Evolutionary conservation across 192 early-diverging fungal species (phyloP).

Genomic region (Backusella morwellensis): DNA sequence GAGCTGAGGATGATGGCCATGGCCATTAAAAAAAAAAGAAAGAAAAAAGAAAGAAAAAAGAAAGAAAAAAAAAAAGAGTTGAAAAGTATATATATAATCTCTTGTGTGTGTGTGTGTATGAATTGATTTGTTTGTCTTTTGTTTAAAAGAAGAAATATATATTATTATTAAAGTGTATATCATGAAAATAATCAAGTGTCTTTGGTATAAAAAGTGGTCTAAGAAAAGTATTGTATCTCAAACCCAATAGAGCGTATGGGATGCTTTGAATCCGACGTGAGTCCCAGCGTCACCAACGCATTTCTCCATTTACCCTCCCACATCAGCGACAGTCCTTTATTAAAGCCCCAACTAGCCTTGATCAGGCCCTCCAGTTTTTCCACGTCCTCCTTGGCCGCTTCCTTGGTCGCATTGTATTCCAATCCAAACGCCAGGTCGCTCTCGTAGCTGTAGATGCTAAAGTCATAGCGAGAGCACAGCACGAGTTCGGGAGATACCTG

Average conservation of each 20-base stretch:
- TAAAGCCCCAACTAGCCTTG: constrained; percentile 26
- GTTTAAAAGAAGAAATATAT: not conserved
- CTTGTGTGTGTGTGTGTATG: not conserved
- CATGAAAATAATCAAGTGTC: not conserved
- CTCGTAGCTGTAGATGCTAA: constrained; percentile 89
- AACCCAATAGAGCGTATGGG: constrained; percentile 53
- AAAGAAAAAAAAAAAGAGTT: not conserved
- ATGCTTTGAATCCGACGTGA: constrained; percentile 59
- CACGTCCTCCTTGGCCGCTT: constrained; percentile 19
- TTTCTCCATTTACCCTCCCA: constrained; percentile 71
- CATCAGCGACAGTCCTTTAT: constrained; percentile 59
- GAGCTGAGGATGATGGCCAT: constrained; percentile 43
- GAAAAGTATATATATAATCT: not conserved
- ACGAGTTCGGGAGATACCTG: constrained; percentile 67
- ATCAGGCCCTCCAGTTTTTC: constrained; percentile 33
- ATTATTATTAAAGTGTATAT: not conserved
- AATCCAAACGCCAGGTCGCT: constrained; percentile 85
- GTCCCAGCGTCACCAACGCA: constrained; percentile 62
- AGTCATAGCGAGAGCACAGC: constrained; percentile 83
- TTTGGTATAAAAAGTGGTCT: constrained; percentile 1
- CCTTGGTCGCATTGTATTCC: constrained; percentile 63
- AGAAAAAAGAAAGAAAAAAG: no score
- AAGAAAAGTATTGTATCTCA: constrained; percentile 60
- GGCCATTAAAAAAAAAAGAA: constrained; percentile 45
- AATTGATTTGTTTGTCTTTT: no score